Evolutionary conservation across 129 eudicot genomes (phyloP), one percentile per base, ranked within the genome.

Genomic region (Flaveria trinervia): DNA sequence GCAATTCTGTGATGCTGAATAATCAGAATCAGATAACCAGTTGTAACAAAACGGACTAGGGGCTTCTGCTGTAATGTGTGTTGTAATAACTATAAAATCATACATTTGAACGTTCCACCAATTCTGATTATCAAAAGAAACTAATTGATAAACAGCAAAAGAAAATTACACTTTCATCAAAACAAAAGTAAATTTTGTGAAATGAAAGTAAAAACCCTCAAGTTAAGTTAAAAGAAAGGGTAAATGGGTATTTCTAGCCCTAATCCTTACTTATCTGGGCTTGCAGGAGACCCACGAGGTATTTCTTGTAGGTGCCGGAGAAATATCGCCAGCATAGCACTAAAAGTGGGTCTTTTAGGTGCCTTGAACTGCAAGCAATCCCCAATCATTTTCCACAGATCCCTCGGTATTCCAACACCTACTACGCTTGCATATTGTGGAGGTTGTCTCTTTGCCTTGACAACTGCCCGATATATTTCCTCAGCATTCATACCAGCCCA

Each of bases 401-500:
- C 97, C 82, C 93, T 86, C 3, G 99, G 99, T 79, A 94, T 91
- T 64, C 99, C 99, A 72, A 91, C 99, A 83, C 99, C 99, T 44
- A 91, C 97, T 49, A 94, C 99, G 80, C 97, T 94, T 7, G 97
- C 90, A 83, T 94, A 94, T 79, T 94, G 99, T 50, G 99, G 99
- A 84, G 99, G 99, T 77, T 87, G 96, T 73, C 79, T 79, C 71
- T 82, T 82, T 1, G 85, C 94, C 81, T 82, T 94, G 41, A 94
- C 93, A 74, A 89, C 96, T 46, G 91, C 84, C 25, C 86, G 92
- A 78, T 91, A 94, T 56, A 94, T 94, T 78, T 94, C 99, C 83
- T 94, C 99, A 1, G 92, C 84, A 80, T 89, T 94, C 80, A 89
- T 83, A 61, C 99, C 97, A 81, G 94, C 88, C 99, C 99, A 94